Evolutionary conservation across 78 protist genomes (phyloP).

Genomic region (Cavenderia fasciculata): DNA sequence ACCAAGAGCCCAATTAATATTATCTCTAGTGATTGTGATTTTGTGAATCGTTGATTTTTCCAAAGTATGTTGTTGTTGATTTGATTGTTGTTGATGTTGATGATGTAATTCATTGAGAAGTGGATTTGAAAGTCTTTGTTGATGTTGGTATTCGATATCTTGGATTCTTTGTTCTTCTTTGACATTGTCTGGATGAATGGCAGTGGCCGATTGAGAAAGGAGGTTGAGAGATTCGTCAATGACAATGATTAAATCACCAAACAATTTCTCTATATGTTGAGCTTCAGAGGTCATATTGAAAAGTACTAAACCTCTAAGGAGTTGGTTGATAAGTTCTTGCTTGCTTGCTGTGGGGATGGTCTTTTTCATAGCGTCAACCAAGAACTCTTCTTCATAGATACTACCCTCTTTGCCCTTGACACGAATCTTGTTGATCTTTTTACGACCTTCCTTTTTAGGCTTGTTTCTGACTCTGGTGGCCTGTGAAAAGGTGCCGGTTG

Average conservation of each 20-base stretch:
- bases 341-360: constrained; percentile 22
- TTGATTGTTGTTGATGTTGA: too few relatives aligned
- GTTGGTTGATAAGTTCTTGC: constrained; percentile 47
- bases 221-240: background rate
- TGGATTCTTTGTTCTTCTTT: constrained; percentile 53
- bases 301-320: constrained; percentile 28
- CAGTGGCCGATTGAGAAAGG: constrained; percentile 50
- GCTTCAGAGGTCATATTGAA: constrained; percentile 29
- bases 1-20: too few relatives aligned
- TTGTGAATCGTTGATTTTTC: too few relatives aligned
- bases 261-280: constrained; percentile 5
- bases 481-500: constrained; percentile 67
- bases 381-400: constrained; percentile 66
- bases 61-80: too few relatives aligned
- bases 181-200: constrained; percentile 63
- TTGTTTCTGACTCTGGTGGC: constrained; percentile 53
- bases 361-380: constrained; percentile 69
- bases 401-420: constrained; percentile 75
- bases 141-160: constrained; percentile 18
- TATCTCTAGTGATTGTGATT: too few relatives aligned
- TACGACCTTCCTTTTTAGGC: constrained; percentile 2
- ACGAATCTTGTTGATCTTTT: constrained; percentile 39
- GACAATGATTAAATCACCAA: constrained; percentile 10
- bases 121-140: too few relatives aligned
- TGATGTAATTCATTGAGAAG: background rate